Percentiles rank a stretch among this genome's conserved stretches.
Conservation (phyloP, 2,329 filamentous ascomycete genomes). For the Colletotrichum tofieldiae region DNA sequence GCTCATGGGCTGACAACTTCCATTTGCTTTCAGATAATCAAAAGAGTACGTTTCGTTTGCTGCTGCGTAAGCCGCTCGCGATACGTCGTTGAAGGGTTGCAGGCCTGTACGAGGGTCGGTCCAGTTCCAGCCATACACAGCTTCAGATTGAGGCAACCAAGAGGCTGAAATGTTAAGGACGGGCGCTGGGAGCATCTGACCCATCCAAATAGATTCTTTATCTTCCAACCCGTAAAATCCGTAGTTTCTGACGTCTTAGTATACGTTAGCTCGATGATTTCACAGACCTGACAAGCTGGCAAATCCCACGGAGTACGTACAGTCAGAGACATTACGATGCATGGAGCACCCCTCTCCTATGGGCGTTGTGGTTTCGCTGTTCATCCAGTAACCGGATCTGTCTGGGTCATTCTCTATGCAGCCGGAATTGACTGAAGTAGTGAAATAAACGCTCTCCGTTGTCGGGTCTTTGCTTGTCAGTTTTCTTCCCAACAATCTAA, state of each 20-base stretch:
- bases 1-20: slow-evolving; percentile 45
- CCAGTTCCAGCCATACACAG: slow-evolving; percentile 14
- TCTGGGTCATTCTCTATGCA: background rate
- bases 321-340: slow-evolving; percentile 17
- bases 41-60: slow-evolving; percentile 43
- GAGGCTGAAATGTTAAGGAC: slow-evolving; percentile 42
- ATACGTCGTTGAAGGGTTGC: background rate
- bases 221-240: slow-evolving; percentile 44
- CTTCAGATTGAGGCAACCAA: background rate
- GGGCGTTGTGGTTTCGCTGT: background rate
- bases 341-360: slow-evolving; percentile 9
- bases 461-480: background rate
- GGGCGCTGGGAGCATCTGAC: slow-evolving; percentile 27
- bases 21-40: slow-evolving; percentile 40
- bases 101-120: slow-evolving; percentile 28
- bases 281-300: too few relatives aligned
- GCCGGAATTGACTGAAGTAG: background rate
- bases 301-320: background rate
- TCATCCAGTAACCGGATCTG: background rate
- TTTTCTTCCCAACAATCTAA: background rate
- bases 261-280: background rate
- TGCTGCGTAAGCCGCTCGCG: background rate
- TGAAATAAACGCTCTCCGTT: background rate
- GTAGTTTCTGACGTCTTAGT: slow-evolving; percentile 38
- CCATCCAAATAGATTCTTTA: slow-evolving; percentile 36